phyloP scores from a whole-genome alignment of 192 early-diverging fungal species.

The Powellomyces hirtus region DNA sequence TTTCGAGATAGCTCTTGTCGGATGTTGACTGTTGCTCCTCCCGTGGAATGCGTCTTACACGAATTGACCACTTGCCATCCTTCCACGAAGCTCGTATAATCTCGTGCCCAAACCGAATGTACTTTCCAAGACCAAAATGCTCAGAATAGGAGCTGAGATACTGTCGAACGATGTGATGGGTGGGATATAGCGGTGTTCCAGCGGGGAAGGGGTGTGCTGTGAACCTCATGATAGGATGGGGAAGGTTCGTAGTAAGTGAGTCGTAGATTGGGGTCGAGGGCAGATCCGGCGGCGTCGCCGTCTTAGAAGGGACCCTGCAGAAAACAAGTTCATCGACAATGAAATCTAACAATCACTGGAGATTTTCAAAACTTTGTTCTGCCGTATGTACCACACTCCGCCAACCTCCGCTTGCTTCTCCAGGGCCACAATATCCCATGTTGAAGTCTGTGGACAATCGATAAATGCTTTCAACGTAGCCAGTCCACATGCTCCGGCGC shows the following conservation, averaged over 20 bases:
- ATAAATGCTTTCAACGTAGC: background rate
- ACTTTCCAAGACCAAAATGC: background rate
- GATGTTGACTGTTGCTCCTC: too few relatives aligned
- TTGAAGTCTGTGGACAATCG: background rate
- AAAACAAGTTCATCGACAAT: background rate
- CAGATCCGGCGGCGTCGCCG: background rate
- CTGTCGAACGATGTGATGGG: constrained; percentile 12
- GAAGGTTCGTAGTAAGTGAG: constrained; percentile 24
- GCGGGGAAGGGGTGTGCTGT: constrained; percentile 14
- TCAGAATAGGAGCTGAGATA: constrained; percentile 14
- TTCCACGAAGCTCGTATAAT: background rate
- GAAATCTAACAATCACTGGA: background rate
- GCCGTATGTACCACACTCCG: constrained; percentile 22
- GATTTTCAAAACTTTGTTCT: too few relatives aligned
- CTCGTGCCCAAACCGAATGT: constrained; percentile 1
- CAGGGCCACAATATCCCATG: constrained; percentile 1
- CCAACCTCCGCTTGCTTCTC: constrained; percentile 7
- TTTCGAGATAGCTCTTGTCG: too few relatives aligned
- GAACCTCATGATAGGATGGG: constrained; percentile 26
- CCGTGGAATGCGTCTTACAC: background rate
- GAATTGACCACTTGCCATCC: background rate
- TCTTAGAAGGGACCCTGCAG: background rate
- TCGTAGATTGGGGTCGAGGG: constrained; percentile 25
- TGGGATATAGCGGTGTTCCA: constrained; percentile 17
- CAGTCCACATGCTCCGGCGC: background rate